Percentiles rank a stretch among this genome's conserved stretches.
phyloP scores from a whole-genome alignment of 1,284 basidiomycete genomes.

The Fomitopsis pinicola region DNA sequence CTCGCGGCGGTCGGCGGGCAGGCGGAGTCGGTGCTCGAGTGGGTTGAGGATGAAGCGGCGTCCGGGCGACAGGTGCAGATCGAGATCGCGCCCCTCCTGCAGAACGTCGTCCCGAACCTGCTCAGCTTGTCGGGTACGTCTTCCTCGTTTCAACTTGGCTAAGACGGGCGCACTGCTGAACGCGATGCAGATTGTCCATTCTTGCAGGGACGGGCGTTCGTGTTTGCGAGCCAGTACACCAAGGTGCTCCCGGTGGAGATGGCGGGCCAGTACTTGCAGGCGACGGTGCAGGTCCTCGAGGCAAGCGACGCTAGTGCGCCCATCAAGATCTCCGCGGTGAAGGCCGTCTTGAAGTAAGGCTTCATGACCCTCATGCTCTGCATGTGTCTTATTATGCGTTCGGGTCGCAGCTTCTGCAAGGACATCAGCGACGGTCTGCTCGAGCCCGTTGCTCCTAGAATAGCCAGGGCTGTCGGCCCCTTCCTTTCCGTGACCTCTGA shows the following conservation, averaged over 20 bases:
- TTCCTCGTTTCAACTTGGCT: neutral
- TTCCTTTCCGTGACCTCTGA: constrained; percentile 79
- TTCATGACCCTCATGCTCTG: too few species aligned
- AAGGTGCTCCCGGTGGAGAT: constrained; percentile 68
- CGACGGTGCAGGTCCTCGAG: constrained; percentile 85
- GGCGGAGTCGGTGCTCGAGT: constrained; percentile 72
- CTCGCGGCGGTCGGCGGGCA: constrained; percentile 85
- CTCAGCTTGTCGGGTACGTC: constrained; percentile 59
- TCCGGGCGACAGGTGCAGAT: constrained; percentile 63
- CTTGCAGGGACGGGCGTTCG: constrained; percentile 91
- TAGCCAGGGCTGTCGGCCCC: constrained; percentile 82
- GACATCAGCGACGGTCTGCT: constrained; percentile 56
- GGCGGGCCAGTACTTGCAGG: constrained; percentile 81
- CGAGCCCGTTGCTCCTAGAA: constrained; percentile 63
- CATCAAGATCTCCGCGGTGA: constrained; percentile 92
- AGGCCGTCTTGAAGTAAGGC: constrained; percentile 83
- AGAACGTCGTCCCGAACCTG: constrained; percentile 76
- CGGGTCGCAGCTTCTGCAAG: constrained; percentile 58
- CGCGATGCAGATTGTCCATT: constrained; percentile 69
- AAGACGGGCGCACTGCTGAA: neutral
- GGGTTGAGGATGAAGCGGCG: constrained; percentile 70
- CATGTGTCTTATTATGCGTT: neutral
- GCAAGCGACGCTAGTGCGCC: constrained; percentile 66
- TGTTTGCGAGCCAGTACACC: constrained; percentile 90
- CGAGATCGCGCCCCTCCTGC: constrained; percentile 74